Evolutionary conservation across 768 basidiomycete genomes (phyloP).

Genomic region (Pleurotus djamor): DNA sequence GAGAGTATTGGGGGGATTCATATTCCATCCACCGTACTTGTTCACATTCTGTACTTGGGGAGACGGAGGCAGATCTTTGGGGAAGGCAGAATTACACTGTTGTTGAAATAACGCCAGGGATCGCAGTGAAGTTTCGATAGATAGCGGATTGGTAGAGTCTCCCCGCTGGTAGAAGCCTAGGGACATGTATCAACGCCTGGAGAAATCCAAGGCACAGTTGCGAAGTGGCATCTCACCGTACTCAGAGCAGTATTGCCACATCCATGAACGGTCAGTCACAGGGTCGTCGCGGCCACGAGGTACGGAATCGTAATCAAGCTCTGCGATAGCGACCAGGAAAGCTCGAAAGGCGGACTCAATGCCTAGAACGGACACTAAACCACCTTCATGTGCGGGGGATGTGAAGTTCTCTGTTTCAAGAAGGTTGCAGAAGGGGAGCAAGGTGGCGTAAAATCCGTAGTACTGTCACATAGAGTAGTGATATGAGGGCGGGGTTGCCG

Average conservation of each 20-base stretch:
- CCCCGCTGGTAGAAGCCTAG: constrained; percentile 47
- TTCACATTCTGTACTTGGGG: constrained; percentile 43
- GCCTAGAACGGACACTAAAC: constrained; percentile 30
- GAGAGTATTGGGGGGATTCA: constrained; percentile 45
- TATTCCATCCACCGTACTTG: constrained; percentile 52
- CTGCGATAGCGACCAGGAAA: constrained; percentile 38
- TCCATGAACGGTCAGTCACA: constrained; percentile 43
- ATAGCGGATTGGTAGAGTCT: constrained; percentile 39
- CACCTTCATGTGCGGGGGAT: constrained; percentile 29
- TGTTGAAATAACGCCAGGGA: constrained; percentile 44
- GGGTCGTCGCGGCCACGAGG: constrained; percentile 38
- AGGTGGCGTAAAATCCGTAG: constrained; percentile 41
- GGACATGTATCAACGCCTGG: background rate
- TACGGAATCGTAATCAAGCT: constrained; percentile 45
- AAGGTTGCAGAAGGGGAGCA: constrained; percentile 46
- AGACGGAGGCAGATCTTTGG: constrained; percentile 29
- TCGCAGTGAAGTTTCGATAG: constrained; percentile 44
- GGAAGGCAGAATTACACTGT: constrained; percentile 40
- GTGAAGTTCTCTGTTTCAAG: constrained; percentile 44
- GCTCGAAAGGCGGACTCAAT: constrained; percentile 33
- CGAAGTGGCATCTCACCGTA: constrained; percentile 29
- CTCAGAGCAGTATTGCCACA: constrained; percentile 54
- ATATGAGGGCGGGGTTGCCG: too few species aligned
- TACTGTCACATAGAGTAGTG: constrained; percentile 31
- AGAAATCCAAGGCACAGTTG: background rate